Percentiles rank a stretch among this genome's conserved stretches.
Conservation (phyloP, 2,329 filamentous ascomycete species). For the Mycosphaerella arachidis region DNA sequence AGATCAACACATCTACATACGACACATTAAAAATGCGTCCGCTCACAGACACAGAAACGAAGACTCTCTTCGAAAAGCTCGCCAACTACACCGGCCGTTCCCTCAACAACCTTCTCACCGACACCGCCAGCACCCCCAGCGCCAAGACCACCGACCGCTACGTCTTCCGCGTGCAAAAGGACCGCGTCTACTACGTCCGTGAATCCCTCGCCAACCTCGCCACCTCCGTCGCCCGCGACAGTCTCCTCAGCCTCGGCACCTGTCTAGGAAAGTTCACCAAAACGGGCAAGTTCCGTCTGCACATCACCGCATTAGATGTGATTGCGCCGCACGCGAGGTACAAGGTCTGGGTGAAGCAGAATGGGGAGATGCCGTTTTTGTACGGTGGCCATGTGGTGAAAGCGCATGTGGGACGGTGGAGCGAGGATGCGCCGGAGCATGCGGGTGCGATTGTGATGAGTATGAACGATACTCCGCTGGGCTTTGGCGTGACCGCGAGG, state of each 20-base stretch:
- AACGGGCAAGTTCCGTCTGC: conserved; percentile 88
- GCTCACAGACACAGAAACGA: conserved; percentile 73
- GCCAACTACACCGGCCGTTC: conserved; percentile 88
- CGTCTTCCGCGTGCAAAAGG: conserved; percentile 78
- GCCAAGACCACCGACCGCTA: conserved; percentile 60
- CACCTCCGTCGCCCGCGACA: conserved; percentile 75
- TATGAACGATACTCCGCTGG: conserved; percentile 85
- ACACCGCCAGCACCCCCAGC: conserved; percentile 48
- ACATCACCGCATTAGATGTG: conserved; percentile 86
- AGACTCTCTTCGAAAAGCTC: conserved; percentile 83
- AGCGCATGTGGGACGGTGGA: conserved; percentile 76
- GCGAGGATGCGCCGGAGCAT: conserved; percentile 89
- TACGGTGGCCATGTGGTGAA: conserved; percentile 90
- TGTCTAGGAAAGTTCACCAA: conserved; percentile 96
- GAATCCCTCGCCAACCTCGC: conserved; percentile 88
- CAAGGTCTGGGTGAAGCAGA: conserved; percentile 95
- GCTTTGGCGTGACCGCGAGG: conserved; percentile 87
- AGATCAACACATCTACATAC: background rate
- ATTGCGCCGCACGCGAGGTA: conserved; percentile 88
- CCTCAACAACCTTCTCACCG: conserved; percentile 66
- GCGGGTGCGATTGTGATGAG: conserved; percentile 83
- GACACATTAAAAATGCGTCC: conserved; percentile 61
- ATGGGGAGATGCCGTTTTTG: conserved; percentile 95
- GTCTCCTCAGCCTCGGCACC: conserved; percentile 80
- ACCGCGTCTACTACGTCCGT: conserved; percentile 86